phyloP scores from a whole-genome alignment of 108 stramenopile genomes.

The Chaetoceros tenuissimus region DNA sequence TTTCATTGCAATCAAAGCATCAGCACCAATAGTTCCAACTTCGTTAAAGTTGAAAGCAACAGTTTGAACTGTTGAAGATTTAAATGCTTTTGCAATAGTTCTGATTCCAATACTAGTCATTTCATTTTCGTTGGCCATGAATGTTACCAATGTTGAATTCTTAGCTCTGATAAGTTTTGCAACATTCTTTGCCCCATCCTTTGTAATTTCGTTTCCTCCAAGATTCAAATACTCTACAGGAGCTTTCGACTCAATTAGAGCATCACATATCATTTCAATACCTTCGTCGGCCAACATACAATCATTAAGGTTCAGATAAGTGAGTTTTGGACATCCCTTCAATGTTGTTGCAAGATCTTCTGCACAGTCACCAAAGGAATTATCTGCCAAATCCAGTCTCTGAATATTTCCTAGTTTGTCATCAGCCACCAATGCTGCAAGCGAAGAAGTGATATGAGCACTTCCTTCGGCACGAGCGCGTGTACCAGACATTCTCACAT shows the following conservation, averaged over 20 bases:
- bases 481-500: constrained; percentile 34
- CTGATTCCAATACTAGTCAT: neutral
- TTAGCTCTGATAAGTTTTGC: constrained; percentile 21
- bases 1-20: neutral
- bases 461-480: constrained; percentile 20
- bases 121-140: neutral
- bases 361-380: constrained; percentile 30
- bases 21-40: neutral
- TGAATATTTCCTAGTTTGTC: constrained; percentile 22
- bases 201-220: constrained; percentile 29
- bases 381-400: constrained; percentile 33
- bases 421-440: constrained; percentile 17
- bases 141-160: neutral
- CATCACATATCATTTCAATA: constrained; percentile 32
- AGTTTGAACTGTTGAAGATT: neutral
- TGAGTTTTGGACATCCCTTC: constrained; percentile 12
- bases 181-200: constrained; percentile 29
- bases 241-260: constrained; percentile 28
- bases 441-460: constrained; percentile 23
- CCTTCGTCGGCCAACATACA: constrained; percentile 45
- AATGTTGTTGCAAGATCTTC: constrained; percentile 28
- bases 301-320: constrained; percentile 30
- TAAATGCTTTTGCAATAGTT: neutral
- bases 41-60: neutral
- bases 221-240: constrained; percentile 33